Base-by-base conservation (phyloP, 306 rosid genomes). In the Vachellia collinsii region DNA sequence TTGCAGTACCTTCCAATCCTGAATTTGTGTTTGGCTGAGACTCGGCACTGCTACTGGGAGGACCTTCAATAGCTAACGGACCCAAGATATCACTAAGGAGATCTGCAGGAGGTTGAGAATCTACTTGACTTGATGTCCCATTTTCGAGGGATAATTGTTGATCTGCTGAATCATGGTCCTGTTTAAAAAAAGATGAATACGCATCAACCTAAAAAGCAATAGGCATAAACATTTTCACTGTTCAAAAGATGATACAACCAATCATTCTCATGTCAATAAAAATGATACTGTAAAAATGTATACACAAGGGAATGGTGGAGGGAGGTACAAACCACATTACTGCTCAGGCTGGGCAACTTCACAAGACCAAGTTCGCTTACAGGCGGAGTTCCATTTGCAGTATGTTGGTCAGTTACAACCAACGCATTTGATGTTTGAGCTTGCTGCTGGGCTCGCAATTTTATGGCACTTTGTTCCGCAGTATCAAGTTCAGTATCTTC, bases 61-160 rank as follows among this genome's bases (percentile, higher is more conserved):
- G 97, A 58, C 94, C 99, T 88, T 90, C 99, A 78, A 96, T 92
- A 80, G 98, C 99, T 87, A 95, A 84, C 37, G 99, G 92, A 82
- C 97, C 96, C 88, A 96, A 88, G 66, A 96, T 88, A 84, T 96
- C 99, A 50, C 93, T 79, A 74, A 93, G 91, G 81, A 93, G 84
- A 88, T 96, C 98, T 46, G 84, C 85, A 54, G 91, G 83, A 75
- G 89, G 84, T 77, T 85, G 84, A 70, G 91, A 86, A 83, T 93
- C 94, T 72, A 87, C 90, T 38, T 38, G 82, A 89, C 2, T 88
- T 80, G 83, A 82, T 77, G 87, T 83, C 77, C 98, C 98, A 89
- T 96, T 93, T 81, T 90, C 92, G 82, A 70, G 89, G 83, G 96
- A 71, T 70, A 80, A 66, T 51, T 78, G 88, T 85, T 48, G 87